A percentile compares a stretch with the other conserved stretches of the same genome.
phyloP scores from a whole-genome alignment of 495 filamentous ascomycete genomes.

The Bryoglossum gracile region DNA sequence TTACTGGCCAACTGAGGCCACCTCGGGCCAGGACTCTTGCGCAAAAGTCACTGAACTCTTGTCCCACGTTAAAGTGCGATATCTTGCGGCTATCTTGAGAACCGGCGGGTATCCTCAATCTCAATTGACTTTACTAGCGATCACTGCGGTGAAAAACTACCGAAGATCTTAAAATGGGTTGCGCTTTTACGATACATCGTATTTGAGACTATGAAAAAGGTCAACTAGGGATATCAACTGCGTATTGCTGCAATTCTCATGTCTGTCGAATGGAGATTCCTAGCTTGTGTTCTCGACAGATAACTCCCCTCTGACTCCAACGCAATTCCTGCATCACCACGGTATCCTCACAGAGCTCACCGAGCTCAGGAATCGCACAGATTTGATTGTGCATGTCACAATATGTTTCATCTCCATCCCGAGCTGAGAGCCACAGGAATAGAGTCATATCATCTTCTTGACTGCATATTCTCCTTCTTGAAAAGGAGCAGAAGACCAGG shows the following conservation, averaged over 20 bases:
- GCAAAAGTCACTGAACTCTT: no score
- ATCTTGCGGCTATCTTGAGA: no score
- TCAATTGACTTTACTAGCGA: no score
- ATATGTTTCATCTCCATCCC: slow-evolving; percentile 12
- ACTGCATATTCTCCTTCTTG: slow-evolving; percentile 5
- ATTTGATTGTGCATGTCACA: not conserved
- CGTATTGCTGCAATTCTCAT: not conserved
- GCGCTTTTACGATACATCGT: not conserved
- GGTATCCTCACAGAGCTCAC: not conserved
- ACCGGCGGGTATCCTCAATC: no score
- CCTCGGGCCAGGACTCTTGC: not conserved
- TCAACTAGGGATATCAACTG: not conserved
- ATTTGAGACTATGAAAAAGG: not conserved
- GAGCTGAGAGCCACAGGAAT: slow-evolving; percentile 17
- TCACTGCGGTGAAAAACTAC: not conserved
- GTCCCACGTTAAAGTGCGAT: no score
- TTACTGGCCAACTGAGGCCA: not conserved
- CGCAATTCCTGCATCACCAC: not conserved
- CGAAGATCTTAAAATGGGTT: not conserved
- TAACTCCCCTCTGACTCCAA: not conserved
- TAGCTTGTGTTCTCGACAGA: not conserved
- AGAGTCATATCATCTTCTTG: slow-evolving; percentile 13
- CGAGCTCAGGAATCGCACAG: not conserved
- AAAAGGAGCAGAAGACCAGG: slow-evolving; percentile 11
- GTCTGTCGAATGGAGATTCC: not conserved